A percentile compares a stretch with the other conserved stretches of the same genome.
These are phyloP conservation scores for Cyclotella choctawhatcheeana DNA, from an alignment of 108 stramenopile genomes.

Conservation along the genomic window DNA sequence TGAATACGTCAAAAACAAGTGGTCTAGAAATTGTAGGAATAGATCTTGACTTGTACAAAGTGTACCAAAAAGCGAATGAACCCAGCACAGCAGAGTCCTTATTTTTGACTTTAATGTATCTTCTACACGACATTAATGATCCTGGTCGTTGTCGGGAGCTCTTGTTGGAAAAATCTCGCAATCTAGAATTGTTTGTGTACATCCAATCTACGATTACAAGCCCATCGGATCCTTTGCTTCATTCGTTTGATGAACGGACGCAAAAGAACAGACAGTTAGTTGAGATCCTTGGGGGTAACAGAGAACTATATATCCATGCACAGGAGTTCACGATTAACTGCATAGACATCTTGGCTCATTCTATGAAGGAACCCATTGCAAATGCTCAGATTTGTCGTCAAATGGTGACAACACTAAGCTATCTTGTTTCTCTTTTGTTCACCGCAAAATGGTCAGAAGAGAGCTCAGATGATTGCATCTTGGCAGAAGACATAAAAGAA, in stretches of 20 bases:
- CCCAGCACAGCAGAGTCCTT: slow-evolving; percentile 44
- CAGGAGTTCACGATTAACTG: slow-evolving; percentile 21
- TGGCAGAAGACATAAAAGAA: slow-evolving; percentile 35
- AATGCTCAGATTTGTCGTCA: neutral
- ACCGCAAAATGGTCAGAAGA: slow-evolving; percentile 1
- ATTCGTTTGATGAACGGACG: slow-evolving; percentile 31
- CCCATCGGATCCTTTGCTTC: slow-evolving; percentile 24
- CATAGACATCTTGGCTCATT: slow-evolving; percentile 30
- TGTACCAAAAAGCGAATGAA: slow-evolving; percentile 1
- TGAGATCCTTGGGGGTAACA: slow-evolving; percentile 33
- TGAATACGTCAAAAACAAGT: slow-evolving; percentile 40
- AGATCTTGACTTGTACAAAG: slow-evolving; percentile 34
- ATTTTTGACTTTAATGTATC: slow-evolving; percentile 46
- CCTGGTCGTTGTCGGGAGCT: slow-evolving; percentile 17
- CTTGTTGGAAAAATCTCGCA: slow-evolving; percentile 16
- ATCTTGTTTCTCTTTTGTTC: slow-evolving; percentile 30
- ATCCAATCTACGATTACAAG: slow-evolving; percentile 45
- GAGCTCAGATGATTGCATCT: slow-evolving; percentile 16
- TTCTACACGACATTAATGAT: slow-evolving; percentile 50
- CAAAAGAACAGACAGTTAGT: slow-evolving; percentile 27
- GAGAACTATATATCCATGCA: slow-evolving; percentile 11
- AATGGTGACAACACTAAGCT: slow-evolving; percentile 31
- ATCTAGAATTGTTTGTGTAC: slow-evolving; percentile 42
- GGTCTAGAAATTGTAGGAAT: slow-evolving; percentile 50
- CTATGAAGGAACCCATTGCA: slow-evolving; percentile 8